A percentile compares a stretch with the other conserved stretches of the same genome.
Conservation (phyloP, 257 asterid species). For the Nicotiana otophora region DNA sequence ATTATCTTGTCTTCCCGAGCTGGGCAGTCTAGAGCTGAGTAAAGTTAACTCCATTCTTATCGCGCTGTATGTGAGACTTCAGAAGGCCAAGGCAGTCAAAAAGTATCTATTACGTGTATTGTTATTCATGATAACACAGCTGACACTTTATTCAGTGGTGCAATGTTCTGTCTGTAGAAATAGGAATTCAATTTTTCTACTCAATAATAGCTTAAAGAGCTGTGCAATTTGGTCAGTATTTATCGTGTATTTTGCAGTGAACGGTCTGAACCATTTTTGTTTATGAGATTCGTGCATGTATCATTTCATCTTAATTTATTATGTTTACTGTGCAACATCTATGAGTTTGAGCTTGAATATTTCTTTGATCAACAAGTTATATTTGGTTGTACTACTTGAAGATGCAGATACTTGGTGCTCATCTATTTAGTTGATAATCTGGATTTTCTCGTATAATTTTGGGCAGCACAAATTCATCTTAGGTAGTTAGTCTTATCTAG, state of each 20-base stretch:
- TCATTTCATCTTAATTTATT: not conserved
- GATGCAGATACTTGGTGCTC: not conserved
- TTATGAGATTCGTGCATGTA: not conserved
- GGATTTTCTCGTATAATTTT: not conserved
- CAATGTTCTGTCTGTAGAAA: not conserved
- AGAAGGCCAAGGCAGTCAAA: not conserved
- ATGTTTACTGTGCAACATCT: not conserved
- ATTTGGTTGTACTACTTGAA: not conserved
- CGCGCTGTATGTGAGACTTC: not conserved
- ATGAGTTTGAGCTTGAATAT: not conserved
- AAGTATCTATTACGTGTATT: not conserved
- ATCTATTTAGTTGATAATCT: not conserved
- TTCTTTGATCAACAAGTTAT: not conserved
- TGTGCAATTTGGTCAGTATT: constrained; percentile 5
- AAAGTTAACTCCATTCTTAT: constrained; percentile 1
- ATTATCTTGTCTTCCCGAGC: constrained; percentile 71
- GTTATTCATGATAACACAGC: not conserved
- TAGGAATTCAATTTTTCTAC: not conserved
- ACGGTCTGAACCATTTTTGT: not conserved
- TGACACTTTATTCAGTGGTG: not conserved
- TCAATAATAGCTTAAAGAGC: constrained; percentile 2
- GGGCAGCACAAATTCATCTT: not conserved
- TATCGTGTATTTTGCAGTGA: not conserved
- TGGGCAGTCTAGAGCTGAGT: constrained; percentile 73
- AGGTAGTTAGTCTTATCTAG: not conserved